Percentiles rank a stretch among this genome's conserved stretches.
phyloP scores from a whole-genome alignment of 306 rosid genomes.

The Cicer arietinum region DNA sequence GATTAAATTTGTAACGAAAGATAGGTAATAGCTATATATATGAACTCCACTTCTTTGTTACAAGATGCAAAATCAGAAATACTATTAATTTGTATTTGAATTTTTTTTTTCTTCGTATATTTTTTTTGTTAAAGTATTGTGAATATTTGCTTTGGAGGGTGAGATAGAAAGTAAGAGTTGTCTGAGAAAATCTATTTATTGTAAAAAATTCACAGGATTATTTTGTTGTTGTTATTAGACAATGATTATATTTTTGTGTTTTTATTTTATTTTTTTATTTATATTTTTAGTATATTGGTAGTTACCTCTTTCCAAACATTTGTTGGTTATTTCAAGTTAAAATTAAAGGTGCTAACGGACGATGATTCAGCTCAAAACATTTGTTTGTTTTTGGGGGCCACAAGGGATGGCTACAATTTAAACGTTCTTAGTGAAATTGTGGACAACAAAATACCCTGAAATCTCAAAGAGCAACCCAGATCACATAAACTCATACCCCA shows the following conservation, averaged over 20 bases:
- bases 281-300: not conserved
- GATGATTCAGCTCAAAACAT: not conserved
- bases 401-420: constrained; percentile 37
- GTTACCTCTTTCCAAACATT: constrained; percentile 20
- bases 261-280: not conserved
- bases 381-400: not conserved
- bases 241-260: not conserved
- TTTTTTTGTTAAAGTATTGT: no score
- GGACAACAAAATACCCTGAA: constrained; percentile 54
- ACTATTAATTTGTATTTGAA: no score
- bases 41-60: no score
- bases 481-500: constrained; percentile 50
- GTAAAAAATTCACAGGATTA: no score
- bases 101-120: no score
- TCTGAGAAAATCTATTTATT: no score
- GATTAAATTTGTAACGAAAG: no score
- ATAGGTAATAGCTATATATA: no score
- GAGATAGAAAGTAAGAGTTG: no score
- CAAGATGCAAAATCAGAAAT: no score
- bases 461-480: constrained; percentile 46
- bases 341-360: not conserved
- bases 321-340: constrained; percentile 2
- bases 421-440: constrained; percentile 43
- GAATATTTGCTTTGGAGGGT: no score
- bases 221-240: no score